Evolutionary conservation across 345 rosid species (phyloP).

Genomic region (Psidium friedrichsthalianum): DNA sequence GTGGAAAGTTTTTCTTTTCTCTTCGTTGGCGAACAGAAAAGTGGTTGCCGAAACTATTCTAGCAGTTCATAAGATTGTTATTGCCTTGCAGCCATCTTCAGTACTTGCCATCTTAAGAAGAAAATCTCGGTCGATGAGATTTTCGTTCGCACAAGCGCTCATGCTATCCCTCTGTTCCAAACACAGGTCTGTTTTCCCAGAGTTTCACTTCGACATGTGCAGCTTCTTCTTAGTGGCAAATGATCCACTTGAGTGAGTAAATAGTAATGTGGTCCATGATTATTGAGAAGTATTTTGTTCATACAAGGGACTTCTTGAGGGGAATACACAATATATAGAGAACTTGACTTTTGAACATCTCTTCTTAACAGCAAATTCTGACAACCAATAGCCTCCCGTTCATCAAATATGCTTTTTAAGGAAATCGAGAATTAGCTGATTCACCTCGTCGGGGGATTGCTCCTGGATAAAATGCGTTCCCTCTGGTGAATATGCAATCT

Average conservation of each 20-base stretch:
- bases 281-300: not conserved
- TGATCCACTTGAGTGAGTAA: not conserved
- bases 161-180: not conserved
- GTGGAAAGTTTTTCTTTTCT: not conserved
- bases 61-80: not conserved
- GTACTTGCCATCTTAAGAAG: not conserved
- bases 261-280: not conserved
- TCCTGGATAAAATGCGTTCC: constrained; percentile 11
- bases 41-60: not conserved
- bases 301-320: not conserved
- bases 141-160: not conserved
- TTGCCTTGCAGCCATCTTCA: not conserved
- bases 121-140: not conserved
- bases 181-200: not conserved
- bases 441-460: constrained; percentile 7
- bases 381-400: not conserved
- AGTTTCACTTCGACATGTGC: not conserved
- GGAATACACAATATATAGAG: not conserved
- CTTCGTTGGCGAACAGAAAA: not conserved
- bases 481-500: constrained; percentile 8
- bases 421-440: not conserved
- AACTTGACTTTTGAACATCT: not conserved
- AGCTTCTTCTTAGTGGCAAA: not conserved
- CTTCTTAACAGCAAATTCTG: not conserved
- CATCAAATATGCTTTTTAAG: not conserved